These are phyloP conservation scores for Lanmaoa pseudosensibilis DNA, from an alignment of 768 basidiomycete genomes.

Conservation along the genomic window DNA sequence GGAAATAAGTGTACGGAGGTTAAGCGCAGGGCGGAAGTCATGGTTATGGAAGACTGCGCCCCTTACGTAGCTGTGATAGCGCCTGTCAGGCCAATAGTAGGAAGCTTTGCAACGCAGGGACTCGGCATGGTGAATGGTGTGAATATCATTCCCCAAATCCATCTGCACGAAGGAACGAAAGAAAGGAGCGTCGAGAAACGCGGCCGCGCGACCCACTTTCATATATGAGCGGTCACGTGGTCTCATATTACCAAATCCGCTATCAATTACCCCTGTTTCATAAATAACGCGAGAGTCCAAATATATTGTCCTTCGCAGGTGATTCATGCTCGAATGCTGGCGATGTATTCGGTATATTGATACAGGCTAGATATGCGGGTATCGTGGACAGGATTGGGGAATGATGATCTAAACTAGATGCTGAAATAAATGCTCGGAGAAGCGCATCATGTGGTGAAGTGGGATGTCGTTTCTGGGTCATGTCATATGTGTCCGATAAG, in stretches of 20 bases:
- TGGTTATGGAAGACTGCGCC: background rate
- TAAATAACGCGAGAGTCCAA: background rate
- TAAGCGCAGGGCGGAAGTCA: slow-evolving; percentile 32
- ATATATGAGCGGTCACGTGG: slow-evolving; percentile 16
- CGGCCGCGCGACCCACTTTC: background rate
- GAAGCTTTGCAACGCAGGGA: slow-evolving; percentile 25
- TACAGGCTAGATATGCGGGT: slow-evolving; percentile 31
- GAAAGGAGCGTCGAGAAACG: slow-evolving; percentile 5
- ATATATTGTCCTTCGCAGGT: background rate
- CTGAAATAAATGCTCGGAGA: slow-evolving; percentile 22
- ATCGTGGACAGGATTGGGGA: slow-evolving; percentile 18
- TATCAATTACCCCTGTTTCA: background rate
- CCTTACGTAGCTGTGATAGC: slow-evolving; percentile 9
- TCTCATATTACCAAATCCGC: background rate
- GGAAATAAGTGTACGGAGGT: slow-evolving; percentile 29
- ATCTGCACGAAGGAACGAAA: background rate
- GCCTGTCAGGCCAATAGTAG: slow-evolving; percentile 27
- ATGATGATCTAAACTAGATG: slow-evolving; percentile 32
- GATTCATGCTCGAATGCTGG: background rate
- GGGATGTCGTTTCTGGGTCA: slow-evolving; percentile 4
- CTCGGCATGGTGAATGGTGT: slow-evolving; percentile 27
- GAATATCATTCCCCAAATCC: slow-evolving; percentile 6
- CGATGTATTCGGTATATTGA: slow-evolving; percentile 24
- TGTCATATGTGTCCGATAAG: slow-evolving; percentile 11
- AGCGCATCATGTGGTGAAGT: slow-evolving; percentile 1